Percentiles rank a stretch among this genome's conserved stretches.
Conservation (phyloP, 495 filamentous ascomycete species). For the Xylaria bambusicola region DNA sequence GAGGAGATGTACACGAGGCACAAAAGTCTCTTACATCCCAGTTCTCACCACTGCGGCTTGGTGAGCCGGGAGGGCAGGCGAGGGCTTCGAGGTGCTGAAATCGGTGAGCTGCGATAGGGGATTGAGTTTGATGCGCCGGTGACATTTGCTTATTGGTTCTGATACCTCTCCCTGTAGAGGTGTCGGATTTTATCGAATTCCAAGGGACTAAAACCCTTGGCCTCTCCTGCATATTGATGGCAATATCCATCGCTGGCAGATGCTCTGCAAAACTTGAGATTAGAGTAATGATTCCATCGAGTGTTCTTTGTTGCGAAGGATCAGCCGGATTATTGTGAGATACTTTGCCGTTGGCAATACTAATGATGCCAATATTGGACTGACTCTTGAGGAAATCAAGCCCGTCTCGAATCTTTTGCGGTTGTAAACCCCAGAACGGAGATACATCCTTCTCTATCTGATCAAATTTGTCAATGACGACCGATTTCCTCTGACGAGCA, state of each 20-base stretch:
- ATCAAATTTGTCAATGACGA: slow-evolving; percentile 75
- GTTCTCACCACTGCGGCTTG: slow-evolving; percentile 52
- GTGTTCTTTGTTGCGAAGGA: slow-evolving; percentile 51
- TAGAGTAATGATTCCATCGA: slow-evolving; percentile 66
- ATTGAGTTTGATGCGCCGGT: slow-evolving; percentile 20
- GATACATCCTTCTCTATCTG: slow-evolving; percentile 68
- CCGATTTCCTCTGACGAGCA: slow-evolving; percentile 61
- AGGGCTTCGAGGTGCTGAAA: slow-evolving; percentile 54
- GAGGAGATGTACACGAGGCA: slow-evolving; percentile 60
- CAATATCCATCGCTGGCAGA: slow-evolving; percentile 78
- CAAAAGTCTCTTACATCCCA: slow-evolving; percentile 62
- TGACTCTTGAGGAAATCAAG: slow-evolving; percentile 25
- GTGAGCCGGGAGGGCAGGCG: slow-evolving; percentile 61
- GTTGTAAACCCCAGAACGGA: slow-evolving; percentile 72
- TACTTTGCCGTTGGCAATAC: slow-evolving; percentile 53
- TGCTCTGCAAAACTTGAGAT: slow-evolving; percentile 68
- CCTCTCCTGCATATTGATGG: slow-evolving; percentile 77
- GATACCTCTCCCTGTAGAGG: not conserved
- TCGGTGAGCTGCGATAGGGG: slow-evolving; percentile 40
- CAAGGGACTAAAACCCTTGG: slow-evolving; percentile 75
- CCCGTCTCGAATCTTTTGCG: slow-evolving; percentile 57
- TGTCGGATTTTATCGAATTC: slow-evolving; percentile 43
- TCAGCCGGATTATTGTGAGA: slow-evolving; percentile 44
- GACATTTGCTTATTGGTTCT: not conserved
- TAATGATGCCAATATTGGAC: slow-evolving; percentile 33